phyloP scores from a whole-genome alignment of 2,329 filamentous ascomycete genomes.

The Neopestalotiopsis sp. region DNA sequence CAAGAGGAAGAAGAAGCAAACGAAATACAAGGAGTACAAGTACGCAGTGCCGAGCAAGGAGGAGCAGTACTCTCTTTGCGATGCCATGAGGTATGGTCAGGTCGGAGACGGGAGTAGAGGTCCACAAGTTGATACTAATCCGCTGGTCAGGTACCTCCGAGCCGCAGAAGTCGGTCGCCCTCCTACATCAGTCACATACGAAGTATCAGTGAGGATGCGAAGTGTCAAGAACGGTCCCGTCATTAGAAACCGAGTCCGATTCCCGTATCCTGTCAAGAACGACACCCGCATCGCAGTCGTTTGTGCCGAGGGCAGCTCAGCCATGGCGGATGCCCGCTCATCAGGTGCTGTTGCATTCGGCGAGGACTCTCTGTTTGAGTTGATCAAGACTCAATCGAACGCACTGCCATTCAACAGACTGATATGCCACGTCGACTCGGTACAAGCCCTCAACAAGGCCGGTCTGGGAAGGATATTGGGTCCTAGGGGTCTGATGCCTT shows the following conservation, averaged over 20 bases:
- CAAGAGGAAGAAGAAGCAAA: conserved; percentile 66
- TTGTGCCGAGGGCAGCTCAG: conserved; percentile 78
- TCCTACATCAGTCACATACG: conserved; percentile 81
- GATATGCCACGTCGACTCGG: conserved; percentile 81
- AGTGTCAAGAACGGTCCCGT: conserved; percentile 86
- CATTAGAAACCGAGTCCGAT: conserved; percentile 83
- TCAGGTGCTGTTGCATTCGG: conserved; percentile 85
- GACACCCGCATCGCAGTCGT: conserved; percentile 91
- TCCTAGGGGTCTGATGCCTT: conserved; percentile 92
- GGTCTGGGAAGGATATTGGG: conserved; percentile 81
- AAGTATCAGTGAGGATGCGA: conserved; percentile 81
- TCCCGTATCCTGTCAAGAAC: conserved; percentile 89
- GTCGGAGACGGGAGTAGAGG: conserved; percentile 10
- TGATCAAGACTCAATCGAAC: conserved; percentile 69
- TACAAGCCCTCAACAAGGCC: conserved; percentile 81
- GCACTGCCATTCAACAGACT: conserved; percentile 87
- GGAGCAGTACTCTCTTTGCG: conserved; percentile 80
- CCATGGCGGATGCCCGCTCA: conserved; percentile 73
- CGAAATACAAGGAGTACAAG: conserved; percentile 69
- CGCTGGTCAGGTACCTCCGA: conserved; percentile 74
- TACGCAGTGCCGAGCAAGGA: conserved; percentile 66
- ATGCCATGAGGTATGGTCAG: conserved; percentile 81
- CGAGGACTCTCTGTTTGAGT: conserved; percentile 83
- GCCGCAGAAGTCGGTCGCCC: conserved; percentile 88
- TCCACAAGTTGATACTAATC: conserved; percentile 9